These are phyloP conservation scores for Strigomonas culicis DNA, from an alignment of 208 protist genomes.

Conservation along the genomic window DNA sequence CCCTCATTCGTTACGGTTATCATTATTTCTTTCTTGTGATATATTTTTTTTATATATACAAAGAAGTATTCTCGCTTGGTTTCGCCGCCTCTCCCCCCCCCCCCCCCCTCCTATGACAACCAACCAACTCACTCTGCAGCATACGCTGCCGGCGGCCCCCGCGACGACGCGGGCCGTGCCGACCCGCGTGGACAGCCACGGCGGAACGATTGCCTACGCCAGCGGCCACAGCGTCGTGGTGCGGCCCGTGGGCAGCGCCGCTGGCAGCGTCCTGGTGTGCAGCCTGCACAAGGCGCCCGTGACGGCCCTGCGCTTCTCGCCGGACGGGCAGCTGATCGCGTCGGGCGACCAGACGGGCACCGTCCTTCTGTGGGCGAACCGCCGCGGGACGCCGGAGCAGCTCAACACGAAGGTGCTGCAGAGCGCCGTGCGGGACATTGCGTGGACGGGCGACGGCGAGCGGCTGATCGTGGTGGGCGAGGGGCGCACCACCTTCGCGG, in stretches of 20 bases:
- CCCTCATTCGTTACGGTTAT: no score
- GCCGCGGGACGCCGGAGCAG: conserved; percentile 23
- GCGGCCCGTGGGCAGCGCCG: not conserved
- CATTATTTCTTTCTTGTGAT: no score
- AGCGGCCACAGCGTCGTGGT: conserved; percentile 38
- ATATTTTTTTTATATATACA: no score
- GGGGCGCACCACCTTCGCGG: conserved; percentile 37
- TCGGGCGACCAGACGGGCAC: conserved; percentile 55
- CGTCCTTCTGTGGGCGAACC: conserved; percentile 39
- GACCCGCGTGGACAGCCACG: conserved; percentile 18
- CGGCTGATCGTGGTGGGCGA: conserved; percentile 59
- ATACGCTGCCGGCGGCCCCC: conserved; percentile 27
- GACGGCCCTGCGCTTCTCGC: conserved; percentile 40
- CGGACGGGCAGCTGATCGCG: conserved; percentile 31
- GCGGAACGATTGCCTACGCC: conserved; percentile 31
- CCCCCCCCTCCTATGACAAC: conserved; percentile 34
- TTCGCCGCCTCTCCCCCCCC: no score
- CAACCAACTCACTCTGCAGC: conserved; percentile 18
- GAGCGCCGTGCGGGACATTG: conserved; percentile 48
- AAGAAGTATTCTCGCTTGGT: no score
- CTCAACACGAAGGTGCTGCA: conserved; percentile 27
- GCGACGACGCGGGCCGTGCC: conserved; percentile 30
- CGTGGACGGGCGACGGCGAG: conserved; percentile 52
- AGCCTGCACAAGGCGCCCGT: conserved; percentile 30
- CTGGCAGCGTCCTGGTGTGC: conserved; percentile 14